A percentile compares a stretch with the other conserved stretches of the same genome.
Evolutionary conservation across 495 filamentous ascomycete genomes (phyloP).

Genomic region (Jackrogersella minutella): DNA sequence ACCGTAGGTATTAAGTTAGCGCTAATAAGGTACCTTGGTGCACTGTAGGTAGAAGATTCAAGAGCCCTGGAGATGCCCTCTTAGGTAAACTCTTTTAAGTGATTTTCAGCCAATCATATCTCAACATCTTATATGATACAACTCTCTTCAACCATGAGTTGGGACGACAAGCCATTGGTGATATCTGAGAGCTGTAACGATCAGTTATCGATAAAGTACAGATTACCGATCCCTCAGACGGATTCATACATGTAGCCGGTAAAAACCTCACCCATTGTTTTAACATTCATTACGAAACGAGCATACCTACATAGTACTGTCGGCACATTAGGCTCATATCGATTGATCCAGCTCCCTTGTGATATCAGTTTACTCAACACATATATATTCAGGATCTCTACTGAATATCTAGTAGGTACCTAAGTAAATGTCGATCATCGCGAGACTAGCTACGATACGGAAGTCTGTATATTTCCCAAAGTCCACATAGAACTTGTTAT

Average conservation of each 20-base stretch:
- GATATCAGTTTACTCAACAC: background rate
- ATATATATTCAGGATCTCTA: too few species aligned
- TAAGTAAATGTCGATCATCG: too few species aligned
- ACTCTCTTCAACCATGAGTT: slow-evolving; percentile 17
- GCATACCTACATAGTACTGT: background rate
- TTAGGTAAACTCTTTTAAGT: background rate
- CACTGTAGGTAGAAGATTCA: background rate
- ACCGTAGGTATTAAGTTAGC: background rate
- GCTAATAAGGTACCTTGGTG: slow-evolving; percentile 3
- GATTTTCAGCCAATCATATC: slow-evolving; percentile 20
- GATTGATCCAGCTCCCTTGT: background rate
- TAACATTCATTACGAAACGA: slow-evolving; percentile 27
- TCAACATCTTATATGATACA: background rate
- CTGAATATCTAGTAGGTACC: too few species aligned
- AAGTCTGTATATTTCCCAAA: too few species aligned
- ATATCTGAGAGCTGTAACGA: background rate
- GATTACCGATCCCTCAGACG: slow-evolving; percentile 31
- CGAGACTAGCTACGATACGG: too few species aligned
- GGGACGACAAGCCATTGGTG: slow-evolving; percentile 16
- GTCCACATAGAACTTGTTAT: too few species aligned
- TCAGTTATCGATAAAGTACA: slow-evolving; percentile 21
- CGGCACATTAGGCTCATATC: background rate
- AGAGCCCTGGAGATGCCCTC: too few species aligned
- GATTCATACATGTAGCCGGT: slow-evolving; percentile 21
- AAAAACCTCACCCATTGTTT: slow-evolving; percentile 30